Evolutionary conservation across 257 asterid genomes (phyloP).

Genomic region (Verbascum thapsus): DNA sequence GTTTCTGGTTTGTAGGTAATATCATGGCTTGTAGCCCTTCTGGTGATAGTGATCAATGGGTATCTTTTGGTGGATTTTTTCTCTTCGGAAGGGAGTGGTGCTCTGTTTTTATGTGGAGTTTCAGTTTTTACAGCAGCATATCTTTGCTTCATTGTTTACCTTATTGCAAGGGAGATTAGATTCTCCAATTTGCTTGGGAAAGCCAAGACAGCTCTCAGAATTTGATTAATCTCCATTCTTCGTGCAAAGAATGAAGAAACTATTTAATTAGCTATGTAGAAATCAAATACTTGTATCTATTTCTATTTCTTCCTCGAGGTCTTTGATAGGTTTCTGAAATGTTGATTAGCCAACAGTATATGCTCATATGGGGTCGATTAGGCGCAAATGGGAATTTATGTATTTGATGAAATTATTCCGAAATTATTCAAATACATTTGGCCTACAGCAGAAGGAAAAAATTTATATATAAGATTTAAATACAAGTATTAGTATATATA

Average conservation of each 20-base stretch:
- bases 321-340: slow-evolving; percentile 21
- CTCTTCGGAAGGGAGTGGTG: slow-evolving; percentile 58
- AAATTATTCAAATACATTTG: too few species aligned
- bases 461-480: too few species aligned
- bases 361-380: neutral
- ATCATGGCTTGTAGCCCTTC: slow-evolving; percentile 69
- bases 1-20: slow-evolving; percentile 43
- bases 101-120: slow-evolving; percentile 39
- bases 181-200: slow-evolving; percentile 39
- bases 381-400: too few species aligned
- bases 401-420: too few species aligned
- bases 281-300: slow-evolving; percentile 14
- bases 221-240: slow-evolving; percentile 19
- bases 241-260: neutral
- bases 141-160: slow-evolving; percentile 58
- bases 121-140: slow-evolving; percentile 53
- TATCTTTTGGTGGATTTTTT: slow-evolving; percentile 72
- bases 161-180: slow-evolving; percentile 45
- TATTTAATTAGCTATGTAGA: too few species aligned
- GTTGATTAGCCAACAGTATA: slow-evolving; percentile 14
- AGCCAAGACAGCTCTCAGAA: slow-evolving; percentile 38
- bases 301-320: slow-evolving; percentile 24
- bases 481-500: too few species aligned
- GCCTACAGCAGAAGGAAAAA: too few species aligned
- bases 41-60: slow-evolving; percentile 66